Conservation (phyloP, 148 eudicot species). For the Arctostaphylos glauca region DNA sequence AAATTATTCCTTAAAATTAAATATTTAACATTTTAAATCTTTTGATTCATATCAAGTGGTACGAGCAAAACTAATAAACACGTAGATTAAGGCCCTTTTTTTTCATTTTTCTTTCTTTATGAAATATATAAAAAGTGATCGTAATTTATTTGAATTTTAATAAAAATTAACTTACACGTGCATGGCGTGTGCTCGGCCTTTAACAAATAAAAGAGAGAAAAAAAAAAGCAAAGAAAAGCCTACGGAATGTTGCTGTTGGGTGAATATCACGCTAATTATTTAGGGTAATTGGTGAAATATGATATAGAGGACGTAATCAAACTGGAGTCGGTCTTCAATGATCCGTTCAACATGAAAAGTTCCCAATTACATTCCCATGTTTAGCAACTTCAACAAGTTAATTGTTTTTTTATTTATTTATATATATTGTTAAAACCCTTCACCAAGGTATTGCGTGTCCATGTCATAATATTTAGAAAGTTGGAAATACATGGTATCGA, state of each 20-base stretch:
- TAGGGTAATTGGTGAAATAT: neutral
- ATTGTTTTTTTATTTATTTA: neutral
- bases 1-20: no score
- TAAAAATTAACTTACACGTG: no score
- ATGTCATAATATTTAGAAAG: neutral
- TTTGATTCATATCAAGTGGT: no score
- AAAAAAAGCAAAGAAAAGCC: neutral
- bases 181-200: no score
- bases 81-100: no score
- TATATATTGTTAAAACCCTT: neutral
- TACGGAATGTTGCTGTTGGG: neutral
- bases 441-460: neutral
- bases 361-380: neutral
- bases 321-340: neutral
- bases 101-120: no score
- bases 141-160: no score
- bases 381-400: constrained; percentile 5
- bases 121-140: no score
- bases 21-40: no score
- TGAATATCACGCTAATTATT: neutral
- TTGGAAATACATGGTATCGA: neutral
- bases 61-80: no score
- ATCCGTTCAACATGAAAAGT: neutral
- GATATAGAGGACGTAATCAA: neutral
- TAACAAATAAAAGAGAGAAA: no score